phyloP scores from a whole-genome alignment of 108 stramenopile genomes.

The Skeletonema menzelii region DNA sequence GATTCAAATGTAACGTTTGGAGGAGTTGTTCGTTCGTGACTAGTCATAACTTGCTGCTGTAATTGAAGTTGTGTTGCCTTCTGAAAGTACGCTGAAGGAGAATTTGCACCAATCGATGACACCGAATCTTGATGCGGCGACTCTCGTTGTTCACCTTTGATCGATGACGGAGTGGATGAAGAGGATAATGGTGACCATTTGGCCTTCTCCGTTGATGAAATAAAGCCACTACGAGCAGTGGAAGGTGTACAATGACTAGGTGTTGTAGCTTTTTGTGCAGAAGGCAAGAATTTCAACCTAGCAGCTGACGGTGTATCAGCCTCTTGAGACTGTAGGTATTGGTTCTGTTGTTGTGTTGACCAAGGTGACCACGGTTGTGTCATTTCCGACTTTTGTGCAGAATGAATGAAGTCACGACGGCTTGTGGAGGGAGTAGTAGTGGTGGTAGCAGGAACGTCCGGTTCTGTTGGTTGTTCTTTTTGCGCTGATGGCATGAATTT shows the following conservation, averaged over 20 bases:
- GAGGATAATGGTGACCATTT: background rate
- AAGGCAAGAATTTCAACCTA: background rate
- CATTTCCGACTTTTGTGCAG: conserved; percentile 13
- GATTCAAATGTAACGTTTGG: conserved; percentile 2
- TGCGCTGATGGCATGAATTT: background rate
- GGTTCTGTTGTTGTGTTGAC: conserved; percentile 7
- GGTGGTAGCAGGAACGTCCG: background rate
- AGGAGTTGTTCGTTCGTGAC: background rate
- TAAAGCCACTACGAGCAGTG: conserved; percentile 1
- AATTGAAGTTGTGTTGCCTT: background rate
- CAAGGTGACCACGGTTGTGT: conserved; percentile 22
- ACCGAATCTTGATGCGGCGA: conserved; percentile 3
- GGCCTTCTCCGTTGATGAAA: background rate
- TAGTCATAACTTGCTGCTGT: background rate
- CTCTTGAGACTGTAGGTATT: background rate
- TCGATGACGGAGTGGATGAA: background rate
- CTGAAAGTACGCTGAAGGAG: background rate
- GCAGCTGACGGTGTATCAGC: background rate
- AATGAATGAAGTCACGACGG: conserved; percentile 10
- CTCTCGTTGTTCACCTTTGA: background rate
- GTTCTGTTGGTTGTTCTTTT: background rate
- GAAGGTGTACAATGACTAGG: conserved; percentile 1
- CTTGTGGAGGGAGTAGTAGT: background rate
- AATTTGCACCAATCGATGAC: background rate
- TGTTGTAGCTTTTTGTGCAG: background rate